A percentile compares a stretch with the other conserved stretches of the same genome.
phyloP scores from a whole-genome alignment of 495 filamentous ascomycete genomes.

The Entonaema liquescens region DNA sequence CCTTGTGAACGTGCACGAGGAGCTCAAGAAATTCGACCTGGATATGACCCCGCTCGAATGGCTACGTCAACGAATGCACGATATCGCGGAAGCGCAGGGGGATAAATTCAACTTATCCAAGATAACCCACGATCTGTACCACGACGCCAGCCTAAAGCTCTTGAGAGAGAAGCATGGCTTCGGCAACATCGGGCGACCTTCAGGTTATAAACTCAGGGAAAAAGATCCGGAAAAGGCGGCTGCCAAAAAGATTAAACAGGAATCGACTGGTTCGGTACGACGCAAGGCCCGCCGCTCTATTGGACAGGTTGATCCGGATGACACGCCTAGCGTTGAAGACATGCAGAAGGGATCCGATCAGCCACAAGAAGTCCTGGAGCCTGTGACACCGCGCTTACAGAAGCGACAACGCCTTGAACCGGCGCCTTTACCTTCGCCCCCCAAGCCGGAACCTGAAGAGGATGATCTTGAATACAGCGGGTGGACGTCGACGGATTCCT shows the following conservation, averaged over 20 bases:
- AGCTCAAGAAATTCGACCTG: constrained; percentile 56
- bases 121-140: constrained; percentile 53
- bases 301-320: constrained; percentile 40
- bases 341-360: constrained; percentile 26
- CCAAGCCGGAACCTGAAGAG: constrained; percentile 26
- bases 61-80: constrained; percentile 58
- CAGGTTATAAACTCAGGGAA: constrained; percentile 46
- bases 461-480: constrained; percentile 52
- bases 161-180: constrained; percentile 56
- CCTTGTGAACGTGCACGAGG: constrained; percentile 55
- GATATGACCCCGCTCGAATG: constrained; percentile 57
- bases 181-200: constrained; percentile 58
- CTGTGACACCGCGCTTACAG: constrained; percentile 37
- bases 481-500: constrained; percentile 57
- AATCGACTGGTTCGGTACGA: constrained; percentile 21
- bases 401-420: constrained; percentile 41
- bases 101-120: constrained; percentile 54
- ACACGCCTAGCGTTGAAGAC: constrained; percentile 26
- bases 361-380: constrained; percentile 33
- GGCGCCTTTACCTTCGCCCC: neutral
- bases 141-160: constrained; percentile 52
- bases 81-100: constrained; percentile 47
- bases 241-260: constrained; percentile 41
- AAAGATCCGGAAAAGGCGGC: constrained; percentile 31
- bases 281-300: constrained; percentile 41